Evolutionary conservation across 106 monocot genomes (phyloP), one percentile per base, ranked within the genome.

Genomic region (Dioscorea zingiberensis): DNA sequence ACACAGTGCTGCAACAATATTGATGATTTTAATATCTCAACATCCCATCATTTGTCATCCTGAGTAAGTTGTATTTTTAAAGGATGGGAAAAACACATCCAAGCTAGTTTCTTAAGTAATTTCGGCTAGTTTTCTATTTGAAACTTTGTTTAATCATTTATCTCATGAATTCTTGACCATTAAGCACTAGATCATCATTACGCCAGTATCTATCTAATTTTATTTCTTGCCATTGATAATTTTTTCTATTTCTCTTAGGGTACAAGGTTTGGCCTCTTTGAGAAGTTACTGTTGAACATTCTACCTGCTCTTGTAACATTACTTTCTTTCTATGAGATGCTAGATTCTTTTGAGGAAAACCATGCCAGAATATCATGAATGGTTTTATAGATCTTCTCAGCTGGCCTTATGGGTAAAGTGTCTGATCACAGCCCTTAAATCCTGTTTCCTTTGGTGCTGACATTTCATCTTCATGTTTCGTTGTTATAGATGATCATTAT

Each of bases 331-430:
- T 71, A 62, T 62, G 74, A 82, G 48, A 77, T 77, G 17, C 25
- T 69, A 60, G 55, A n/a, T 78, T 24, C 82, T 94, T 59, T 23
- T 77, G 21, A 81, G 55, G 65, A 67, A 78, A 13, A 75, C 30
- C 27, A 24, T 58, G 53, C 59, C 62, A 65, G 69, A 68, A 60
- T 72, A 82, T 74, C 74, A 94, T 54, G 77, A 82, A 13, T 85
- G 83, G 82, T 61, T 84, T 62, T 81, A 75, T 64, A 68, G 62
- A 38, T 77, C 58, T 74, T 94, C 87, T 60, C 84, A 83, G 68
- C 71, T 83, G 65, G 22, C 74, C 54, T 64, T 59, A 54, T 94
- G 94, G 94, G 94, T 94, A 85, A 81, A 81, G 7, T 53, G 17
- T 59, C n/a, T n/a, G n/a, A n/a, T n/a, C 25, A 10, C 38, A 38